Percentiles rank a stretch among this genome's conserved stretches.
Conservation (phyloP, 768 basidiomycete species). For the Boletus sp. region DNA sequence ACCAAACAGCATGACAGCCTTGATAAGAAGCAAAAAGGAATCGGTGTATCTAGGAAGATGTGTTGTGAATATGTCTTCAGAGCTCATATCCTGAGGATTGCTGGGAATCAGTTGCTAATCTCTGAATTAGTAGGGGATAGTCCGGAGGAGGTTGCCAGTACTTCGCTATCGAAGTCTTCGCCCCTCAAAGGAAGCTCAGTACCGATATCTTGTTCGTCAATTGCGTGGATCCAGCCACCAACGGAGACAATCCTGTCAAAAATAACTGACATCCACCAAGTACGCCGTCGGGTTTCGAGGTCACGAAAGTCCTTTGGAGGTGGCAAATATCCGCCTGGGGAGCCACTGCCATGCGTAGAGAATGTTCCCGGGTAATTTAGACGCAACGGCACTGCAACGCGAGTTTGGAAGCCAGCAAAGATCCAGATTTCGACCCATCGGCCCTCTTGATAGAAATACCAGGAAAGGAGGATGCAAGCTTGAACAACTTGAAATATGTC, state of each 20-base stretch:
- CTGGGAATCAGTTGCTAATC: constrained; percentile 55
- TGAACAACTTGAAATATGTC: constrained; percentile 87
- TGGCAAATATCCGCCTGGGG: constrained; percentile 76
- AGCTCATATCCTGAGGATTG: constrained; percentile 72
- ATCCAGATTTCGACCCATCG: constrained; percentile 92
- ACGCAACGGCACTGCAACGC: constrained; percentile 77
- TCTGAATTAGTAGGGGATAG: constrained; percentile 12
- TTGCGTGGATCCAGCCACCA: constrained; percentile 83
- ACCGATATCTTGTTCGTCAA: constrained; percentile 80
- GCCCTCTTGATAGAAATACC: constrained; percentile 91
- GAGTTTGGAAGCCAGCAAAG: constrained; percentile 80
- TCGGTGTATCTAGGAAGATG: constrained; percentile 80
- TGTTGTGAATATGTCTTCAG: constrained; percentile 59
- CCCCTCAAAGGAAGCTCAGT: constrained; percentile 78
- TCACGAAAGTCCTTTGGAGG: constrained; percentile 76
- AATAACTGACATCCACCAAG: constrained; percentile 90
- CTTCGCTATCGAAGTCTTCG: constrained; percentile 74
- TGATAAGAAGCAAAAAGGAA: constrained; percentile 76
- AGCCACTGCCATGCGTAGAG: constrained; percentile 59
- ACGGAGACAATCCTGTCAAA: constrained; percentile 81
- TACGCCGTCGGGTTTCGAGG: constrained; percentile 72
- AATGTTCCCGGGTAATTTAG: constrained; percentile 86
- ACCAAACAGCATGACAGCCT: constrained; percentile 82
- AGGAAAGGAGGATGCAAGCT: constrained; percentile 80
- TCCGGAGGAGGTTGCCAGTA: constrained; percentile 30